A percentile compares a stretch with the other conserved stretches of the same genome.
phyloP scores from a whole-genome alignment of 2,329 filamentous ascomycete species.

The Cercospora brassicicola region DNA sequence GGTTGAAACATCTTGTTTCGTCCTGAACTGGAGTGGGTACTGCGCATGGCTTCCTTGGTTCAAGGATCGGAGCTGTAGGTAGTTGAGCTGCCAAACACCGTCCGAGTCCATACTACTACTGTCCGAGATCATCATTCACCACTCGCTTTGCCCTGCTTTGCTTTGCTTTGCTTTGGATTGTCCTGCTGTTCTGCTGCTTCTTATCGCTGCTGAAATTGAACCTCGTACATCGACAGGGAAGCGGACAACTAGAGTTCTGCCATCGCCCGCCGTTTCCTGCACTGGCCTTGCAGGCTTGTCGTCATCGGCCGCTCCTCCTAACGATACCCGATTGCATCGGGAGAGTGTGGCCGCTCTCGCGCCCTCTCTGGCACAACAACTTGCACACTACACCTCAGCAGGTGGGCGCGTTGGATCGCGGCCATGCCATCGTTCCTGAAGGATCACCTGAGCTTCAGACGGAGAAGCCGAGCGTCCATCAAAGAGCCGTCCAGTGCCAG shows the following conservation, averaged over 20 bases:
- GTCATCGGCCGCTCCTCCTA: constrained; percentile 1
- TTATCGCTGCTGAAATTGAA: background rate
- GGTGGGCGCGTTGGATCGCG: background rate
- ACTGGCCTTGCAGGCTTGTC: background rate
- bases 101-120: background rate
- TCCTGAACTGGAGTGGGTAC: background rate
- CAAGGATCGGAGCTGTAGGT: background rate
- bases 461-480: constrained; percentile 24
- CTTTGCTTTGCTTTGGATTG: background rate
- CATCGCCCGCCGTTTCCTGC: background rate
- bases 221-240: background rate
- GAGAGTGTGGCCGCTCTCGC: background rate
- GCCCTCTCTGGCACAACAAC: background rate
- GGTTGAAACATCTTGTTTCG: background rate
- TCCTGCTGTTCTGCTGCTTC: background rate
- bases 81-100: constrained; percentile 1
- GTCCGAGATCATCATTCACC: background rate
- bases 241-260: background rate
- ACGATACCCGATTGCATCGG: background rate
- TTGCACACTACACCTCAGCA: background rate
- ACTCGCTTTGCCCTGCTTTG: background rate
- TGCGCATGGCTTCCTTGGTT: constrained; percentile 2
- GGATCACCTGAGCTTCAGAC: constrained; percentile 24
- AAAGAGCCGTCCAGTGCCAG: constrained; percentile 14
- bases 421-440: constrained; percentile 31